These are phyloP conservation scores for Kuraishia cidri DNA, from an alignment of 805 yeast species.

Conservation along the genomic window DNA sequence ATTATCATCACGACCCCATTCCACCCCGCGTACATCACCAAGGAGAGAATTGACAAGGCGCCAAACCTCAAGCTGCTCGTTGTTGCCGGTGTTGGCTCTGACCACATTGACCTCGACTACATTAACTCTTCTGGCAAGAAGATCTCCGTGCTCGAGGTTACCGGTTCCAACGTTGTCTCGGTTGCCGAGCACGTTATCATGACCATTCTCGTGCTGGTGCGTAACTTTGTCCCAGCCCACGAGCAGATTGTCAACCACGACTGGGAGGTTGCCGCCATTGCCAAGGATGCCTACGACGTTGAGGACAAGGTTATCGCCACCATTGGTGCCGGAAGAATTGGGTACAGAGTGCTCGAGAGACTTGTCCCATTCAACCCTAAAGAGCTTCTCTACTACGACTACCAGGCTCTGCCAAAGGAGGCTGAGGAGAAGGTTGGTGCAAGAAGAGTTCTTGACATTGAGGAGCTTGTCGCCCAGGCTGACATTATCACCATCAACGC, in stretches of 20 bases:
- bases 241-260: constrained; percentile 49
- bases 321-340: constrained; percentile 78
- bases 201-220: constrained; percentile 62
- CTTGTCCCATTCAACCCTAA: constrained; percentile 66
- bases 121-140: constrained; percentile 47
- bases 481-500: constrained; percentile 73
- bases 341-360: constrained; percentile 67
- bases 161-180: constrained; percentile 73
- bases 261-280: constrained; percentile 75
- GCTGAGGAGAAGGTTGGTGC: constrained; percentile 52
- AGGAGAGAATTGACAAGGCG: constrained; percentile 59
- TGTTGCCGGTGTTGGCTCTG: constrained; percentile 84
- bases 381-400: constrained; percentile 67
- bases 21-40: constrained; percentile 70
- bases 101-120: constrained; percentile 67
- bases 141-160: constrained; percentile 69
- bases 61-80: constrained; percentile 60
- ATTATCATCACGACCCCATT: constrained; percentile 76
- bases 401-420: constrained; percentile 54
- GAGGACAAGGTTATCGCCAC: constrained; percentile 75
- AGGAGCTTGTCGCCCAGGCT: constrained; percentile 57
- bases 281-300: constrained; percentile 65
- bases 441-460: constrained; percentile 48
- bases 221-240: constrained; percentile 77
- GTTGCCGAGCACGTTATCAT: constrained; percentile 78